Base-by-base conservation (phyloP, 352 stramenopile genomes). In the Phytophthora rubi region DNA sequence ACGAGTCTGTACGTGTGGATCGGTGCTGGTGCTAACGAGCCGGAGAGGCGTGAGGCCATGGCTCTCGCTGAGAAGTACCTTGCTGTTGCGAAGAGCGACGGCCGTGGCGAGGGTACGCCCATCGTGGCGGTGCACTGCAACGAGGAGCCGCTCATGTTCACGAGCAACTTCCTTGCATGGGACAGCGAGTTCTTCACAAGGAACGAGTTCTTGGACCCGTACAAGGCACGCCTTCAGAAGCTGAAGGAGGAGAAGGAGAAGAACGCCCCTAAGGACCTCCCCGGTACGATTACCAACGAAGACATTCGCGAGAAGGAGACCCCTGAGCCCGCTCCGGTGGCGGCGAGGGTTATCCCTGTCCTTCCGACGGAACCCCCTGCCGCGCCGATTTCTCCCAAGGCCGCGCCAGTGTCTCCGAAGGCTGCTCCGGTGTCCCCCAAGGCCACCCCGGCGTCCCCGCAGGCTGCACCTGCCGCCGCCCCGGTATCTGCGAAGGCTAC, bases 1-100 rank as follows among this genome's bases (percentile, higher is more conserved):
- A 94, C 88, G 58, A 88, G 79, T 33, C 75, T 98, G 54, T 98
- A 94, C 71, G 81, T 98, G 13, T 98, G 93, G 93, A 89, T 98
- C 45, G 93, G 93, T 62, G 65, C 68, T 44, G 80, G 85, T 62
- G 87, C 86, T 4, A 95, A 91, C 59, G 85, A 94, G 32, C 48
- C 77, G 6, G 87, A 95, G 73, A 92, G 96, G 75, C 77, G 80
- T 28, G 81, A 91, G 33, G 70, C 82, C 4, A 67, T 89, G 54
- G 68, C 79, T 65, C 74, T 93, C 30, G 88, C 88, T 23, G 67
- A 90, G 37, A 84, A 93, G 45, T 97, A 96, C 71, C 71, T 96
- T 48, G 69, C 65, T 9, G 70, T 91, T 42, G 85, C 76, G 16
- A 85, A 90, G 62, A 90, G 88, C 68, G 91, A 97, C 65, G 90